A percentile compares a stretch with the other conserved stretches of the same genome.
Evolutionary conservation across 2,329 filamentous ascomycete species (phyloP).

Genomic region (Hypoxylon sp.): DNA sequence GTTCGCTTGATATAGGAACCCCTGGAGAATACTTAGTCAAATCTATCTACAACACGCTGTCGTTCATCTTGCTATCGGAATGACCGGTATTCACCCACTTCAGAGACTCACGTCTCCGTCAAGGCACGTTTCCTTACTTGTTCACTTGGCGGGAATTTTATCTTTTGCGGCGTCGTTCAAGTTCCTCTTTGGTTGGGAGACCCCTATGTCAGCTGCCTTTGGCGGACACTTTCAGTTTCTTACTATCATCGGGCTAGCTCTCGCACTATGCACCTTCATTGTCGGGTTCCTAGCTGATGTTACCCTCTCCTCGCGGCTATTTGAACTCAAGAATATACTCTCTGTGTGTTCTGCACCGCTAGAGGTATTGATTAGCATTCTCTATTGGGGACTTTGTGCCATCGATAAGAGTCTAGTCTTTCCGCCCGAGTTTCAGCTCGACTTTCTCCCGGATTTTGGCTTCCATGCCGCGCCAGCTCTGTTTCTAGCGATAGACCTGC

Average conservation of each 20-base stretch:
- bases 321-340: conserved; percentile 76
- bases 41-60: not conserved
- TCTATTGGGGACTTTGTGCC: conserved; percentile 80
- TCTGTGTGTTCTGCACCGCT: conserved; percentile 77
- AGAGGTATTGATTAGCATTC: conserved; percentile 77
- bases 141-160: conserved; percentile 70
- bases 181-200: conserved; percentile 66
- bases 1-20: not conserved
- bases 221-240: conserved; percentile 80
- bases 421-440: conserved; percentile 69
- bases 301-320: conserved; percentile 70
- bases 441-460: conserved; percentile 71
- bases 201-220: conserved; percentile 70
- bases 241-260: conserved; percentile 78
- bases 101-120: conserved; percentile 78
- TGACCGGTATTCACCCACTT: conserved; percentile 73
- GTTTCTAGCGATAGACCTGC: conserved; percentile 74
- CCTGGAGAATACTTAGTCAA: not conserved
- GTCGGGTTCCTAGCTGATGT: conserved; percentile 76
- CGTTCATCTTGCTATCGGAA: conserved; percentile 43
- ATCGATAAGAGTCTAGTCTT: conserved; percentile 69
- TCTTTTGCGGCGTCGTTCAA: conserved; percentile 70
- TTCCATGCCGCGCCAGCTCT: conserved; percentile 78
- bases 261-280: conserved; percentile 73
- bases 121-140: conserved; percentile 71